Evolutionary conservation across 345 rosid genomes (phyloP).

Genomic region (Eucalyptus fibrosa): DNA sequence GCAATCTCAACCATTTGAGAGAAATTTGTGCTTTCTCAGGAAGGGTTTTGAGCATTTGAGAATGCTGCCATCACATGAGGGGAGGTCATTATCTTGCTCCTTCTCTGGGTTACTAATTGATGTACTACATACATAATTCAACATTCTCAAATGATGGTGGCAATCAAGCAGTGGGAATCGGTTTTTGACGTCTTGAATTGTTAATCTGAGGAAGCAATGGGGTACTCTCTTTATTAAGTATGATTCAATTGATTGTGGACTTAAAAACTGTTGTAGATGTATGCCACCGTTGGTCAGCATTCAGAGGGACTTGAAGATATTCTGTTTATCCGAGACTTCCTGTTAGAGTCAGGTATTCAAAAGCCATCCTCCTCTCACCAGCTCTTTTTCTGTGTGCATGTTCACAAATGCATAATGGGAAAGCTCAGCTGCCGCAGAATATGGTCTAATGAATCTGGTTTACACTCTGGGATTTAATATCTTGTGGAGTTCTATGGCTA

Average conservation of each 20-base stretch:
- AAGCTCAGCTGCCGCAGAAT: background rate
- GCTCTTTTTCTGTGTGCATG: background rate
- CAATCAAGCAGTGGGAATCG: background rate
- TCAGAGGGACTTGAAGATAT: background rate
- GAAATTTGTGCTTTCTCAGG: background rate
- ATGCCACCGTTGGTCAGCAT: background rate
- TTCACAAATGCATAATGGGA: background rate
- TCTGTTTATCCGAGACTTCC: background rate
- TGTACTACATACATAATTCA: background rate
- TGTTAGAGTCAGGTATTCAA: background rate
- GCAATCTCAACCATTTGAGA: background rate
- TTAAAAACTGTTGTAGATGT: background rate
- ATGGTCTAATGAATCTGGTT: background rate
- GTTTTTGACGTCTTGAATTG: background rate
- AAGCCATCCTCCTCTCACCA: background rate
- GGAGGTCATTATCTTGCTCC: background rate
- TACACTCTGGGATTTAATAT: background rate
- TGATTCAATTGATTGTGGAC: background rate
- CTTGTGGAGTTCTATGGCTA: background rate
- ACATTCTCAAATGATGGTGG: background rate
- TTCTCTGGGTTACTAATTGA: background rate
- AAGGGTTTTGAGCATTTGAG: background rate
- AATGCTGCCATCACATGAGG: background rate
- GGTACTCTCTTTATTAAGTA: background rate
- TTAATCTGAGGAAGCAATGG: background rate